These are phyloP conservation scores for Nicotiana knightiana DNA, from an alignment of 257 asterid genomes.

Conservation along the genomic window DNA sequence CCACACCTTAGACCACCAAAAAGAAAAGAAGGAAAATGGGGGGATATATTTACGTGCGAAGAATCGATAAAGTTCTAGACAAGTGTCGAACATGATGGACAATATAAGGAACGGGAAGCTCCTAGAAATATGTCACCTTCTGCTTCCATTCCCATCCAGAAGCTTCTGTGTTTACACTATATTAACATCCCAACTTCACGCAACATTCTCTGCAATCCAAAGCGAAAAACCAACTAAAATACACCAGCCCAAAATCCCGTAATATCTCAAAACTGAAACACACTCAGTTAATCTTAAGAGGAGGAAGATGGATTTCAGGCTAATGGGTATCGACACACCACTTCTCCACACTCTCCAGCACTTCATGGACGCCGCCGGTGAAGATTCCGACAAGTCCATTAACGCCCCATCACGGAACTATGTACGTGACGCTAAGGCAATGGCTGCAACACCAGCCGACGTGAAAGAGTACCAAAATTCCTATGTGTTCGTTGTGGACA, in stretches of 20 bases:
- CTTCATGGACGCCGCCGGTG: conserved; percentile 22
- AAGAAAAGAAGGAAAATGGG: no score
- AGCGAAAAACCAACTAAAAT: background rate
- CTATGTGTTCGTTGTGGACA: conserved; percentile 36
- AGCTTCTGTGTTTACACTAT: conserved; percentile 16
- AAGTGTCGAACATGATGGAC: background rate
- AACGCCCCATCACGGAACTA: conserved; percentile 19
- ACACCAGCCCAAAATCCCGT: no score
- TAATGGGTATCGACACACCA: conserved; percentile 14
- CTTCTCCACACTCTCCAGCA: conserved; percentile 21
- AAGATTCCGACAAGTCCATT: conserved; percentile 17
- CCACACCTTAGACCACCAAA: no score
- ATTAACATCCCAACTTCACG: background rate
- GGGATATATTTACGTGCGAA: no score
- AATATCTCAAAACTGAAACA: background rate
- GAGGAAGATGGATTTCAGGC: conserved; percentile 22
- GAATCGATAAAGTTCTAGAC: background rate
- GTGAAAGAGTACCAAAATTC: conserved; percentile 28
- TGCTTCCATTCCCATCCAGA: conserved; percentile 19
- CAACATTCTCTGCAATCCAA: background rate
- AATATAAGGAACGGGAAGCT: background rate
- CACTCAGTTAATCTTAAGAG: no score
- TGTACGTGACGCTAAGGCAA: conserved; percentile 34
- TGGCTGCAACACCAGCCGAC: conserved; percentile 43
- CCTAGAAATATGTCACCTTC: background rate